Evolutionary conservation across 1,139 yeast genomes (phyloP), one percentile per base, ranked within the genome.

Genomic region (Pichia sp.): DNA sequence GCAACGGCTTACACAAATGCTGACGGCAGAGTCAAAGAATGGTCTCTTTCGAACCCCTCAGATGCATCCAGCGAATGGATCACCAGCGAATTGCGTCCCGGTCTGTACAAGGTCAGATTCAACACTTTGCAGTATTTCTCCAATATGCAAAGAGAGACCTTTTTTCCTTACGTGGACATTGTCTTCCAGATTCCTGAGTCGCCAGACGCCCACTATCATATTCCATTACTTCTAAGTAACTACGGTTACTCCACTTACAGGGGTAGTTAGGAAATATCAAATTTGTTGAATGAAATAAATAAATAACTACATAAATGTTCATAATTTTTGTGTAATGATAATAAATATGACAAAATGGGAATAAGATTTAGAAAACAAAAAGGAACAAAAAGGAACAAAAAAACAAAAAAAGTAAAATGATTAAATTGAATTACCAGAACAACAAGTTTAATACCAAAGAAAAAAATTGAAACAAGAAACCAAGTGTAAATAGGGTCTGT

Each of bases 241-340:
- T 87, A 84, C 70, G 86, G 96, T 48, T 90, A 90, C 72, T 82
- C 95, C 15, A 90, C 97, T 0, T 90, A 90, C 71, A 79, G 97
- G 59, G 97, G 97, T 4, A 56, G 59, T 44, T 58, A 30, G n/a
- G 38, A 13, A 11, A 34, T 26, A 5, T 26, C 29, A 26, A 4
- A 4, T 34, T 34, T 34, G 38, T 34, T 13, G 38, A 13, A 32
- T 34, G n/a, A 34, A 34, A 34, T 34, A 11, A 11, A 34, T 34
- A 34, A 10, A 34, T 34, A 34, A 16, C 15, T 38, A 38, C 41
- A 38, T 34, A 34, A 34, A 5, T 4, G 38, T 34, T 34, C n/a
- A 34, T 11, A 34, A 11, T 34, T 34, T 34, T 34, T n/a, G 8
- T 23, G 5, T 46, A 16, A 6, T n/a, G 23, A 31, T 31, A 44